Evolutionary conservation across 169 alveolate genomes (phyloP).

Genomic region (Perkinsus chesapeaki): DNA sequence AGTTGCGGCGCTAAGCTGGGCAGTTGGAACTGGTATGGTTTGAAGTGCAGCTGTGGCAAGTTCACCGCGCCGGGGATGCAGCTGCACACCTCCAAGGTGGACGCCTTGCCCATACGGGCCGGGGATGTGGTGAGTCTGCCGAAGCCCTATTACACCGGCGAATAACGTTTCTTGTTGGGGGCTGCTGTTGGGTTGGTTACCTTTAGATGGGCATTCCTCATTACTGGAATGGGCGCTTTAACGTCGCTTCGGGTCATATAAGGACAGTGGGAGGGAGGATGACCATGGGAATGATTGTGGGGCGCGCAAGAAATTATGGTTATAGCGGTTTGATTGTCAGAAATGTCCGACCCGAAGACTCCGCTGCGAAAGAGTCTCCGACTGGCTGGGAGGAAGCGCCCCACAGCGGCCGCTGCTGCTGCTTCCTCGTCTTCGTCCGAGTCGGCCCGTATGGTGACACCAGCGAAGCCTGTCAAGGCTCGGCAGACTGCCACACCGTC

Average conservation of each 20-base stretch:
- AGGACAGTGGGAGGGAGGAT: too few species aligned
- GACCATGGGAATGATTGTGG: background rate
- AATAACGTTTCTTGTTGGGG: background rate
- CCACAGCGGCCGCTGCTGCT: background rate
- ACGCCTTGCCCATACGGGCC: background rate
- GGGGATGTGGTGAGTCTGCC: background rate
- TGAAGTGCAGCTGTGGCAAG: background rate
- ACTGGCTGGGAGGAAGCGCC: background rate
- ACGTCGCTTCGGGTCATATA: too few species aligned
- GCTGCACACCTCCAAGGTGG: background rate
- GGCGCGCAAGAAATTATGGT: background rate
- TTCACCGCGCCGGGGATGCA: background rate
- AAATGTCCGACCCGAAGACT: background rate
- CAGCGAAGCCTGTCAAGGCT: background rate
- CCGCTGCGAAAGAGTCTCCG: background rate
- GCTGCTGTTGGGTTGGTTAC: background rate
- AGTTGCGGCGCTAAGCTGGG: background rate
- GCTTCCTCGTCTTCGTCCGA: too few species aligned
- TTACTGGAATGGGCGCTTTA: too few species aligned
- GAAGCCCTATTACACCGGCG: background rate
- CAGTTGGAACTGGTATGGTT: background rate
- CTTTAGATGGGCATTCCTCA: too few species aligned
- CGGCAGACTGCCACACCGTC: background rate
- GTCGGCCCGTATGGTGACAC: too few species aligned
- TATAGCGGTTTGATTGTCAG: background rate